Conservation (phyloP, 208 protist species). For the Trypanosoma caninum region DNA sequence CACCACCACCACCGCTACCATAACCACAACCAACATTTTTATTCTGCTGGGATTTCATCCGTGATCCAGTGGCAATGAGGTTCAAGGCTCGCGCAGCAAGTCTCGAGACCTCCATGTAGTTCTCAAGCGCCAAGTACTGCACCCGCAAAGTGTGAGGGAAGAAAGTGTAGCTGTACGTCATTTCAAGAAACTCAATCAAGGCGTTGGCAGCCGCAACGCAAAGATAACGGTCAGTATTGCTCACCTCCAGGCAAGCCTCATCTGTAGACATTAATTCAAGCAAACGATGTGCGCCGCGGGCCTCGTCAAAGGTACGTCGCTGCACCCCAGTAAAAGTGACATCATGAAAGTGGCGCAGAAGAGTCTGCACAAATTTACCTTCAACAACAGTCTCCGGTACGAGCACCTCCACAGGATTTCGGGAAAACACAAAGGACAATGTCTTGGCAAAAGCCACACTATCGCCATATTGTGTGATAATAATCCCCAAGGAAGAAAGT, state of each 20-base stretch:
- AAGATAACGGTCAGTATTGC: constrained; percentile 73
- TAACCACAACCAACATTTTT: background rate
- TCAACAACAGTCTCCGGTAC: constrained; percentile 54
- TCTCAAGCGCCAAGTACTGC: constrained; percentile 55
- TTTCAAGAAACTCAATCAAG: constrained; percentile 69
- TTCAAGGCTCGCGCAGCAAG: constrained; percentile 60
- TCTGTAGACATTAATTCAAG: constrained; percentile 48
- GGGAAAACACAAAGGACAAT: constrained; percentile 53
- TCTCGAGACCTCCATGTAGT: constrained; percentile 65
- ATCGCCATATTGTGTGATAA: constrained; percentile 76
- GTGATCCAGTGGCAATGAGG: constrained; percentile 28
- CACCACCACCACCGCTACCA: background rate
- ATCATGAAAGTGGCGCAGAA: constrained; percentile 50
- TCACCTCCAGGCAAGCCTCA: constrained; percentile 21
- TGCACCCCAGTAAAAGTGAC: constrained; percentile 78
- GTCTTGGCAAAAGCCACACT: constrained; percentile 68
- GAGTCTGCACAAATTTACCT: constrained; percentile 49
- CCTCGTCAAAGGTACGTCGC: constrained; percentile 64
- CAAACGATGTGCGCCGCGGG: constrained; percentile 58
- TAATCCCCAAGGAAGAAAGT: constrained; percentile 55
- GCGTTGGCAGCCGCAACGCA: constrained; percentile 77
- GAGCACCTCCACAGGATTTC: constrained; percentile 75
- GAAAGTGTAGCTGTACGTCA: constrained; percentile 64
- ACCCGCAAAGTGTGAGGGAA: constrained; percentile 66
- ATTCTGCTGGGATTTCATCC: background rate